A percentile compares a stretch with the other conserved stretches of the same genome.
These are phyloP conservation scores for Lentinula novae-zelandiae DNA, from an alignment of 1,284 basidiomycete species.

Conservation along the genomic window DNA sequence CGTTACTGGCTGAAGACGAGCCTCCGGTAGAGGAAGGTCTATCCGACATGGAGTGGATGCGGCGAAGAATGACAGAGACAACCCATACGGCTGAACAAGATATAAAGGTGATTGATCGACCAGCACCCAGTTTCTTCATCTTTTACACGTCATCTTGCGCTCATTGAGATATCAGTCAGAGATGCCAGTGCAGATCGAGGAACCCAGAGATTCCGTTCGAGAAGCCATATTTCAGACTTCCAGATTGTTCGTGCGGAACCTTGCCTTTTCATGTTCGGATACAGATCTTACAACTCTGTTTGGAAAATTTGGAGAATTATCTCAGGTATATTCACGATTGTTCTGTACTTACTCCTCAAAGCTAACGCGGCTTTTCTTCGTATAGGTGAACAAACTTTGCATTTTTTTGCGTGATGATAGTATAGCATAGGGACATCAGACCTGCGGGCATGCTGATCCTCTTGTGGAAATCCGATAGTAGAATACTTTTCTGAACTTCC, in stretches of 20 bases:
- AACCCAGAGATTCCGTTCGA: slow-evolving; percentile 41
- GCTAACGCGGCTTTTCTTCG: slow-evolving; percentile 23
- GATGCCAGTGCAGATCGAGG: slow-evolving; percentile 18
- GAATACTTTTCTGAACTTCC: slow-evolving; percentile 32
- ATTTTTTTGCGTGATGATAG: slow-evolving; percentile 24
- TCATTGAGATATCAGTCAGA: background rate
- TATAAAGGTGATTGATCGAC: slow-evolving; percentile 26
- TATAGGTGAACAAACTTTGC: slow-evolving; percentile 22
- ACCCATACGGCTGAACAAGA: slow-evolving; percentile 44
- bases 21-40: slow-evolving; percentile 28
- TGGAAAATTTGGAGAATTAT: slow-evolving; percentile 66
- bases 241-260: slow-evolving; percentile 88
- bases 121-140: background rate
- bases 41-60: slow-evolving; percentile 78
- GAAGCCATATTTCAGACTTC: slow-evolving; percentile 75
- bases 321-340: slow-evolving; percentile 52
- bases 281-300: slow-evolving; percentile 73
- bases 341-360: slow-evolving; percentile 19
- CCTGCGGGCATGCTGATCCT: slow-evolving; percentile 36
- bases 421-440: slow-evolving; percentile 37
- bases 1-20: slow-evolving; percentile 7
- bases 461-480: slow-evolving; percentile 39
- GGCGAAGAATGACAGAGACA: slow-evolving; percentile 53
- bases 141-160: background rate
- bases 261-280: slow-evolving; percentile 82